Percentiles rank a stretch among this genome's conserved stretches.
phyloP scores from a whole-genome alignment of 768 basidiomycete genomes.

The Cytidiella melzeri region DNA sequence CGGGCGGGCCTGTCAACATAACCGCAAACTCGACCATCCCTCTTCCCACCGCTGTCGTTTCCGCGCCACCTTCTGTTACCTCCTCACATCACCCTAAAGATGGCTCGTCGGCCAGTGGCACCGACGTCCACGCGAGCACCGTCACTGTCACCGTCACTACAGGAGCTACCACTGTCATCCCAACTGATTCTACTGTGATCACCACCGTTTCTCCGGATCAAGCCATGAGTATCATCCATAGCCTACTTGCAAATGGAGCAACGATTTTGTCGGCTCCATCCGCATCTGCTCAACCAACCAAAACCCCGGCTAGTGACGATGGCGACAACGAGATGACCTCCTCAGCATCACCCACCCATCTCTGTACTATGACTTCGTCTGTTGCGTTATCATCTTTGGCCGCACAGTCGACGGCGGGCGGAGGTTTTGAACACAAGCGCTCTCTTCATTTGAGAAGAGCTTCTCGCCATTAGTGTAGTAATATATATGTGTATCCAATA shows the following conservation, averaged over 20 bases:
- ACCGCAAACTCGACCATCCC: constrained; percentile 17
- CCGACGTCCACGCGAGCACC: constrained; percentile 18
- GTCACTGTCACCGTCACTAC: constrained; percentile 23
- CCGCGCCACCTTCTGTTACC: constrained; percentile 3
- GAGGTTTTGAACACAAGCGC: too few species aligned
- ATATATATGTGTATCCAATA: background rate
- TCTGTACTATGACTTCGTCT: background rate
- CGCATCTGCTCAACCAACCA: background rate
- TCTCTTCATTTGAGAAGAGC: background rate
- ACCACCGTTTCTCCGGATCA: constrained; percentile 39
- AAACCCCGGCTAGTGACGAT: background rate
- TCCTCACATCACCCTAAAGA: background rate
- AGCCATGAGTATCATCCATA: constrained; percentile 36
- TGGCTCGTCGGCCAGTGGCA: constrained; percentile 17
- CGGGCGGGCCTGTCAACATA: constrained; percentile 33
- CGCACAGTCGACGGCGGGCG: too few species aligned
- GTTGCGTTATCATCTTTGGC: too few species aligned
- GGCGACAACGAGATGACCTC: background rate
- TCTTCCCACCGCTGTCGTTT: constrained; percentile 14
- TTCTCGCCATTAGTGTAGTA: background rate
- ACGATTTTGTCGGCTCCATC: background rate
- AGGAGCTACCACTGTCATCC: constrained; percentile 14
- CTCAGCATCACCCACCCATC: background rate
- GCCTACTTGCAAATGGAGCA: constrained; percentile 23
- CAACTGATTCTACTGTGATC: constrained; percentile 26